Base-by-base conservation (phyloP, 768 basidiomycete genomes). In the Leccinum longicurvipes region DNA sequence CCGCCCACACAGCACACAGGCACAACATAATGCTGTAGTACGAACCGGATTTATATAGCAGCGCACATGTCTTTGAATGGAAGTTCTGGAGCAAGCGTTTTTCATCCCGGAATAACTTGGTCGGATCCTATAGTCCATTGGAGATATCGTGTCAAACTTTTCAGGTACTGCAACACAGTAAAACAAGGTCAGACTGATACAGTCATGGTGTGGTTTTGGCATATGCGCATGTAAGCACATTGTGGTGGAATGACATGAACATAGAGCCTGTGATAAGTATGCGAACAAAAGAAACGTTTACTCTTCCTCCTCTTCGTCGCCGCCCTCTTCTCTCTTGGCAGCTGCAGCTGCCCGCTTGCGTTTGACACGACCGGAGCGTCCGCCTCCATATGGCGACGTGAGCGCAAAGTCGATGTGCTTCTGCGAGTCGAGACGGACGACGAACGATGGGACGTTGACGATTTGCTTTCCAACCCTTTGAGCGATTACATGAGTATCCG, bases 381-480 rank as follows among this genome's bases (percentile, higher is more conserved):
- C 95, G 68, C 96, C 96, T 72, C 95, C 96, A 69, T 92, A 96
- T 54, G 96, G 95, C 60, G 94, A 97, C 56, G 89, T 95, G 65
- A 95, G 86, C 45, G 96, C 89, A 72, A 98, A 99, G 84, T 99
- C 97, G 73, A 99, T 96, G 84, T 99, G 97, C 72, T 98, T 98
- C 83, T 98, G 95, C 58, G 93, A 96, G 82, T 98, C 97, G 65
- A 98, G 89, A 77, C 97, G 93, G 66, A 99, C 96, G 72, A 98
- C 91, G 74, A 98, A 98, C 3, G 95, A 98, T 19, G 96, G 96
- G 54, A 98, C 91, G 77, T 97, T 94, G 79, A 99, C 97, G 61
- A 98, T 92, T 77, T 99, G 97, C 78, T 94, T 96, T 73, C 97
- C 97, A 71, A 98, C 97, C 54, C 92, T 93, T 48, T 24, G 47